A percentile compares a stretch with the other conserved stretches of the same genome.
These are phyloP conservation scores for Phlyctochytrium arcticum DNA, from an alignment of 192 early-diverging fungal genomes.

Conservation along the genomic window DNA sequence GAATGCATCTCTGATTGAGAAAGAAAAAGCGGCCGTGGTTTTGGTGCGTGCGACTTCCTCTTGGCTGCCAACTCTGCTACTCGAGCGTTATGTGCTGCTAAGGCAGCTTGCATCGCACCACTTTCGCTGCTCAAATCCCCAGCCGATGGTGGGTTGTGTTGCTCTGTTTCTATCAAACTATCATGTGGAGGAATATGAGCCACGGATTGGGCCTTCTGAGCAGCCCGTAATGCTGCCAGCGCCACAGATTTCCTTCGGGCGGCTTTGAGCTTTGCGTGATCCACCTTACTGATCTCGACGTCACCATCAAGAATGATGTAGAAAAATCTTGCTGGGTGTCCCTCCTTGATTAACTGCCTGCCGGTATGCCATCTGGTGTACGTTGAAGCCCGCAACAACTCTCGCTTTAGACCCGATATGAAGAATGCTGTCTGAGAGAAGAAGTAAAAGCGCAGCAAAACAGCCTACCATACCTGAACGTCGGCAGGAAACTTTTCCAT, in stretches of 20 bases:
- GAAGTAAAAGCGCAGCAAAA: not conserved
- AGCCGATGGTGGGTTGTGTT: too few species aligned
- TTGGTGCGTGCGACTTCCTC: not conserved
- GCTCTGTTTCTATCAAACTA: not conserved
- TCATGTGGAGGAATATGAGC: not conserved
- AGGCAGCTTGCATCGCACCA: not conserved
- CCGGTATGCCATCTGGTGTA: constrained; percentile 34
- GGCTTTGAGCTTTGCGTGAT: constrained; percentile 24
- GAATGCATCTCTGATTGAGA: not conserved
- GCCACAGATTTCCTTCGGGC: constrained; percentile 16
- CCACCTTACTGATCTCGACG: constrained; percentile 32
- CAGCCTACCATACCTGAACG: constrained; percentile 19
- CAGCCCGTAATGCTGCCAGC: not conserved
- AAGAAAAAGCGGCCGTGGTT: too few species aligned
- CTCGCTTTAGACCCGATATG: constrained; percentile 15
- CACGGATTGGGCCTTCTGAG: not conserved
- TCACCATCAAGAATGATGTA: constrained; percentile 42
- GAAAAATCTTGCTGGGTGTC: constrained; percentile 25
- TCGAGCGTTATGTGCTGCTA: not conserved
- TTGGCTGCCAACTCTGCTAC: not conserved
- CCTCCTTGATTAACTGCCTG: constrained; percentile 30
- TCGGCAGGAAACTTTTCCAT: constrained; percentile 15
- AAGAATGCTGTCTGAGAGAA: constrained; percentile 1
- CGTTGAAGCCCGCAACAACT: constrained; percentile 17
- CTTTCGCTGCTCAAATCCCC: too few species aligned